A percentile compares a stretch with the other conserved stretches of the same genome.
phyloP scores from a whole-genome alignment of 75 land plant genomes.

The Chamaecyparis obtusa region DNA sequence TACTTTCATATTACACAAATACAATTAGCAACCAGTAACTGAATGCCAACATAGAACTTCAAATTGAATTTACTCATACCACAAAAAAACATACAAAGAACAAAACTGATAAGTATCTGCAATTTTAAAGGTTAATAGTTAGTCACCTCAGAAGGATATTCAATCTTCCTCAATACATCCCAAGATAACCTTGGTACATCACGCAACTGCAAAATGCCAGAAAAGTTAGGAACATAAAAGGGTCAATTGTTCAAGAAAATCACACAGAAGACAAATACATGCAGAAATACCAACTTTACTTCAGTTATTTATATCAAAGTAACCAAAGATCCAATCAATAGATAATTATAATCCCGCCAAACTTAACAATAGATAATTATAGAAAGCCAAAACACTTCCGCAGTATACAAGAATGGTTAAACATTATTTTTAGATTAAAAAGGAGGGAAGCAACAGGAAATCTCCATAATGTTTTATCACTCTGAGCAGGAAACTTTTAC shows the following conservation, averaged over 20 bases:
- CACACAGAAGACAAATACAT: not conserved
- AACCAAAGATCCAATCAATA: not conserved
- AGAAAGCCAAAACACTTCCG: not conserved
- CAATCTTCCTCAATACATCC: constrained; percentile 69
- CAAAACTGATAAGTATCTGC: not conserved
- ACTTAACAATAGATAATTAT: not conserved
- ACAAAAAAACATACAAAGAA: not conserved
- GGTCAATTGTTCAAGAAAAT: not conserved
- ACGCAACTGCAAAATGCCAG: constrained; percentile 54
- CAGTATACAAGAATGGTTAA: not conserved
- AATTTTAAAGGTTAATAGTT: not conserved
- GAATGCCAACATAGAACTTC: not conserved
- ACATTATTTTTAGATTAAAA: too few relatives aligned
- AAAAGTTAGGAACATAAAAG: not conserved
- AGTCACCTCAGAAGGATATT: constrained; percentile 64
- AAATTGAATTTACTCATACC: not conserved
- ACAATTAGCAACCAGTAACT: not conserved
- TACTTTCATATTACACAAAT: not conserved
- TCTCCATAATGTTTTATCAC: too few relatives aligned
- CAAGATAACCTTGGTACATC: constrained; percentile 89
- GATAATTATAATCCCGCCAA: not conserved
- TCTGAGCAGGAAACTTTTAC: too few relatives aligned
- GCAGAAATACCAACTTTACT: not conserved
- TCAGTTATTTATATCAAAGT: not conserved
- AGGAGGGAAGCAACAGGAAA: too few relatives aligned